These are phyloP conservation scores for Diddensiella transvaalensis DNA, from an alignment of 805 yeast species.

Conservation along the genomic window DNA sequence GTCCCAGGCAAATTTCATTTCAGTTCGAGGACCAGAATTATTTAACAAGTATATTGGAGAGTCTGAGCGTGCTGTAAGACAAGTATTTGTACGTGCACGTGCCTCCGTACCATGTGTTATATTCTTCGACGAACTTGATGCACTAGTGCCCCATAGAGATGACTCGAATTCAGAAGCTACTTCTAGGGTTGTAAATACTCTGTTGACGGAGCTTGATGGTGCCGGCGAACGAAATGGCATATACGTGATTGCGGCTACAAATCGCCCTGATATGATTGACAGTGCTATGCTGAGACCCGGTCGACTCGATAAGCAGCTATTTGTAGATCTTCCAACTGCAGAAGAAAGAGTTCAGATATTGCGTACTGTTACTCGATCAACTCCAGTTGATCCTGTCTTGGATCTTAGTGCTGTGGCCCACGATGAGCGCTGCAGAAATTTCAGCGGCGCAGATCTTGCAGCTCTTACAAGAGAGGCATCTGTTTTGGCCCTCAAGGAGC, in stretches of 20 bases:
- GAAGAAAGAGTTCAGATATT: constrained; percentile 79
- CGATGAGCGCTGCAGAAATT: constrained; percentile 80
- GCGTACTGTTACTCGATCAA: constrained; percentile 65
- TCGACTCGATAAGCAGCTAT: constrained; percentile 86
- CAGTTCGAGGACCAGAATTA: constrained; percentile 93
- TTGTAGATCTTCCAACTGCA: constrained; percentile 81
- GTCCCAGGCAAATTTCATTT: constrained; percentile 91
- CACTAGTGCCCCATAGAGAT: constrained; percentile 92
- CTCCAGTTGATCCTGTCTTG: constrained; percentile 68
- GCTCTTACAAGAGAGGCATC: constrained; percentile 91
- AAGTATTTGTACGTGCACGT: constrained; percentile 87
- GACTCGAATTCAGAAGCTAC: constrained; percentile 83
- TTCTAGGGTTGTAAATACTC: constrained; percentile 89
- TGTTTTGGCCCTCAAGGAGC: constrained; percentile 46
- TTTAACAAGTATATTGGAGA: constrained; percentile 96
- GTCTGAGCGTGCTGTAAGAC: constrained; percentile 89
- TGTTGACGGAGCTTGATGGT: constrained; percentile 93
- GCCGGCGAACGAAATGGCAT: constrained; percentile 88
- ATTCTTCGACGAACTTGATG: constrained; percentile 94
- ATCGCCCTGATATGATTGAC: constrained; percentile 97
- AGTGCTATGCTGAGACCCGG: constrained; percentile 98
- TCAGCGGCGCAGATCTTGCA: constrained; percentile 94
- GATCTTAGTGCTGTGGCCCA: constrained; percentile 59
- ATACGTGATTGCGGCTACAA: constrained; percentile 94
- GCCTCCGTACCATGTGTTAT: constrained; percentile 92